Evolutionary conservation across 2,329 filamentous ascomycete genomes (phyloP), one percentile per base, ranked within the genome.

Genomic region (Aureobasidium sp.): DNA sequence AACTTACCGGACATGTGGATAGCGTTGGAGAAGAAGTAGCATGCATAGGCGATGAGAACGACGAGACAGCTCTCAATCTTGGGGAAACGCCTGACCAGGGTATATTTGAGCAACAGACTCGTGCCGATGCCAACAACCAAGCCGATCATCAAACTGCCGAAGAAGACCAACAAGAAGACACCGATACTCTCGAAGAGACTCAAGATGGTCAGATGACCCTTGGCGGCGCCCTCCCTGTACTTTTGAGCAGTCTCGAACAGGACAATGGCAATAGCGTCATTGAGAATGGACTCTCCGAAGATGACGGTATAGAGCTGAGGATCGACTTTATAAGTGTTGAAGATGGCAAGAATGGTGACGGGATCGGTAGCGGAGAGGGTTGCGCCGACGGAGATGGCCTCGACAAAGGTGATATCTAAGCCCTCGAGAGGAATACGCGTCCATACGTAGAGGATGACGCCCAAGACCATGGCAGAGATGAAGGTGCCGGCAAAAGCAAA

Each of bases 241-340:
- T 90, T 89, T 73, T 97, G 93, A 11, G 94, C 94, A 5, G 94
- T 97, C 78, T 99, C 93, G 76, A 99, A 99, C 67, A 99, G 85
- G 71, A 99, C 94, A 74, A 99, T 99, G 66, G 94, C 94, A 71
- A 99, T 93, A 48, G 94, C 94, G 78, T 99, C 94, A 74, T 99
- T 99, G 61, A 99, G 79, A 64, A 99, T 97, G 8, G 93, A 96
- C 77, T 99, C 94, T 72, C 94, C 94, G 74, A 99, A 99, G 67
- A 99, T 99, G 73, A 99, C 87, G 34, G 94, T 99, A 77, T 99
- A 99, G 21, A 99, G 83, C 77, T 97, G 97, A 2, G 94, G 94
- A 70, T 99, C 94, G 69, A 99, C 94, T 77, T 97, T 97, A 83
- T 97, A 99, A 1, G 94, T 89, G 75, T 97, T 97, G 83, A 99